Conservation (phyloP, 2,329 filamentous ascomycete genomes). For the Ascochyta koolunga region DNA sequence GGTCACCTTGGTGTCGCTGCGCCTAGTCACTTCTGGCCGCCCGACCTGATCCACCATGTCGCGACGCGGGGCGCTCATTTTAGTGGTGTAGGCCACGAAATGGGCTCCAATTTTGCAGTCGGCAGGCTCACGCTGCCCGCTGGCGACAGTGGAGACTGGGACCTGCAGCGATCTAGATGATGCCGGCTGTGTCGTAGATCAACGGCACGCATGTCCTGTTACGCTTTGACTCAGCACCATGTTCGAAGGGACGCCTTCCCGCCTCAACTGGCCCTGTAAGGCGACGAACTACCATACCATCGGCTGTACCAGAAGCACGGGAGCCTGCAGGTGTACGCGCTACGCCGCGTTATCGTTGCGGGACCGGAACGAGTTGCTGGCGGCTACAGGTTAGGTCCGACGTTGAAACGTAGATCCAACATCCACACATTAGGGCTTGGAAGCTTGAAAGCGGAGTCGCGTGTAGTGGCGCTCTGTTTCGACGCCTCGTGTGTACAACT, state of each 20-base stretch:
- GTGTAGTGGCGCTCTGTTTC: conserved; percentile 46
- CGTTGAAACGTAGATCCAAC: conserved; percentile 45
- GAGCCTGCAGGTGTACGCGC: conserved; percentile 31
- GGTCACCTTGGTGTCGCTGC: conserved; percentile 18
- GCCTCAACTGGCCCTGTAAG: conserved; percentile 21
- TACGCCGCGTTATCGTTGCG: conserved; percentile 34
- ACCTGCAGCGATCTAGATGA: conserved; percentile 26
- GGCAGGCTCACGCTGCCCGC: conserved; percentile 33
- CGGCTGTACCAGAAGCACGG: conserved; percentile 19
- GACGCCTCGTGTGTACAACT: conserved; percentile 26
- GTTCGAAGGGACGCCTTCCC: conserved; percentile 18
- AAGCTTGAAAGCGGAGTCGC: conserved; percentile 41
- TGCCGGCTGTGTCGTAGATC: conserved; percentile 32
- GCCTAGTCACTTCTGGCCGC: conserved; percentile 18
- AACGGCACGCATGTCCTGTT: conserved; percentile 26
- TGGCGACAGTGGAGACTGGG: conserved; percentile 15
- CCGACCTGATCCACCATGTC: conserved; percentile 7
- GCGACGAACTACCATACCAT: conserved; percentile 17
- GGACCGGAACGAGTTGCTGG: conserved; percentile 33
- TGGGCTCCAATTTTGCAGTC: conserved; percentile 21
- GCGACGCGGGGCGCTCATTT: conserved; percentile 26
- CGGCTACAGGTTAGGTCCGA: conserved; percentile 45
- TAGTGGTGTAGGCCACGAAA: conserved; percentile 15
- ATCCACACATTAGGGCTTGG: conserved; percentile 40
- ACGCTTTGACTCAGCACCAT: conserved; percentile 20